phyloP scores from a whole-genome alignment of 2,329 filamentous ascomycete genomes.

The Fusarium nelsonii region DNA sequence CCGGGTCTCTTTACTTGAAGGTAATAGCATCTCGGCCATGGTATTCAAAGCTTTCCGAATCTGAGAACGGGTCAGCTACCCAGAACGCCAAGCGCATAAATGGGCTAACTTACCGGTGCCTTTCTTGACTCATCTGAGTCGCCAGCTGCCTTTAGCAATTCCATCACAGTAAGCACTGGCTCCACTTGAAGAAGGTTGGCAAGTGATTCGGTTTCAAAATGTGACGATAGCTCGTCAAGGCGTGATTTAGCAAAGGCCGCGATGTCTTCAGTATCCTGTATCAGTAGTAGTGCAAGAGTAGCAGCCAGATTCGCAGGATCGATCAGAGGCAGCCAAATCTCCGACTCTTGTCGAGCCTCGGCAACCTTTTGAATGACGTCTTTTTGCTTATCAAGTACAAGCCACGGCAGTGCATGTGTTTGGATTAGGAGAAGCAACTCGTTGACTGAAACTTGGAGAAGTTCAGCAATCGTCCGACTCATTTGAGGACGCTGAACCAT shows the following conservation, averaged over 20 bases:
- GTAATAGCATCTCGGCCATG: slow-evolving; percentile 59
- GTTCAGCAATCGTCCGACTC: slow-evolving; percentile 81
- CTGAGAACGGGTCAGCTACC: slow-evolving; percentile 53
- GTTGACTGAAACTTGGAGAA: slow-evolving; percentile 80
- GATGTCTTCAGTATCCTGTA: slow-evolving; percentile 67
- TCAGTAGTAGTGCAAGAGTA: slow-evolving; percentile 70
- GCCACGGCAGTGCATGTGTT: slow-evolving; percentile 83
- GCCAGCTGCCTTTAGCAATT: slow-evolving; percentile 83
- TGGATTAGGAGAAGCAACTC: slow-evolving; percentile 83
- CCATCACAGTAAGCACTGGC: slow-evolving; percentile 79
- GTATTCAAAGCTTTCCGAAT: slow-evolving; percentile 61
- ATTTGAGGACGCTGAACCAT: slow-evolving; percentile 85
- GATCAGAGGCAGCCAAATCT: slow-evolving; percentile 68
- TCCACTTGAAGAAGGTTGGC: slow-evolving; percentile 79
- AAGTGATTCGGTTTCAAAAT: slow-evolving; percentile 76
- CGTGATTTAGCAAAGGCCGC: slow-evolving; percentile 77
- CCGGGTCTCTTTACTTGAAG: slow-evolving; percentile 57
- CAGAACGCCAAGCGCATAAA: neutral
- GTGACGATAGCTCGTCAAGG: slow-evolving; percentile 75
- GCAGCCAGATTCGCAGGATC: slow-evolving; percentile 68
- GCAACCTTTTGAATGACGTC: slow-evolving; percentile 87
- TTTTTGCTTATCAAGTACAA: slow-evolving; percentile 81
- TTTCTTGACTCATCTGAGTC: slow-evolving; percentile 72
- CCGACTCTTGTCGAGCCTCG: slow-evolving; percentile 77
- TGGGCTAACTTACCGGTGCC: slow-evolving; percentile 63